Evolutionary conservation across 2,329 filamentous ascomycete species (phyloP).

Genomic region (Penicillium rolfsii): DNA sequence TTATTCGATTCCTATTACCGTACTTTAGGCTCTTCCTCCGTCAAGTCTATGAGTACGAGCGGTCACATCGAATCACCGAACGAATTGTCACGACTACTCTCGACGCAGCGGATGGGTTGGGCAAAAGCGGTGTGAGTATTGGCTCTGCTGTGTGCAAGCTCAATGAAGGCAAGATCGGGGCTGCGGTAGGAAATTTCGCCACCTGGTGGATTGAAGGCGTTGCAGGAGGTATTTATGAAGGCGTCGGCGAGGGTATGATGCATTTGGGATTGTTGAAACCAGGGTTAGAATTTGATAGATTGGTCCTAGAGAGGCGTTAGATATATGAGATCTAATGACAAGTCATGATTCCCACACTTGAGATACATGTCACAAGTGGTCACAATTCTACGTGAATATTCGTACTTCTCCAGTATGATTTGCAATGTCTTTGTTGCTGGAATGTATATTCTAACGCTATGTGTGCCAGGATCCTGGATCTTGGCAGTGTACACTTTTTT

Average conservation of each 20-base stretch:
- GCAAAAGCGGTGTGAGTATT: slow-evolving; percentile 56
- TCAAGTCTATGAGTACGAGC: slow-evolving; percentile 64
- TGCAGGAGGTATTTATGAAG: slow-evolving; percentile 68
- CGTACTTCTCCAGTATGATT: not conserved
- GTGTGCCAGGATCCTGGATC: slow-evolving; percentile 7
- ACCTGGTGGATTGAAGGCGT: slow-evolving; percentile 67
- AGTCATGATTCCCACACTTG: not conserved
- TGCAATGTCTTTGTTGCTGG: not conserved
- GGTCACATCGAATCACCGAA: slow-evolving; percentile 67
- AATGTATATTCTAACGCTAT: slow-evolving; percentile 12
- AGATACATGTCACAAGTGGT: not conserved
- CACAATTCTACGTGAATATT: too few species aligned
- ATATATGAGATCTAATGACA: not conserved
- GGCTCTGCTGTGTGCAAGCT: slow-evolving; percentile 61
- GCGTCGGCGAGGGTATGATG: slow-evolving; percentile 58
- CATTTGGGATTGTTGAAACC: slow-evolving; percentile 44
- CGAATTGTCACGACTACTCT: slow-evolving; percentile 58
- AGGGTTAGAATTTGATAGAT: slow-evolving; percentile 23
- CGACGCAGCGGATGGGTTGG: slow-evolving; percentile 57
- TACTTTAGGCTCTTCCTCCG: slow-evolving; percentile 61
- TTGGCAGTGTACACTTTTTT: slow-evolving; percentile 15
- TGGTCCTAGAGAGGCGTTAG: slow-evolving; percentile 13
- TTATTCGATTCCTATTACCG: slow-evolving; percentile 64
- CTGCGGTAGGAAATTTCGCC: slow-evolving; percentile 58
- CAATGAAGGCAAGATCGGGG: slow-evolving; percentile 67